Conservation (phyloP, 495 filamentous ascomycete genomes). For the Xeromyces bisporus region DNA sequence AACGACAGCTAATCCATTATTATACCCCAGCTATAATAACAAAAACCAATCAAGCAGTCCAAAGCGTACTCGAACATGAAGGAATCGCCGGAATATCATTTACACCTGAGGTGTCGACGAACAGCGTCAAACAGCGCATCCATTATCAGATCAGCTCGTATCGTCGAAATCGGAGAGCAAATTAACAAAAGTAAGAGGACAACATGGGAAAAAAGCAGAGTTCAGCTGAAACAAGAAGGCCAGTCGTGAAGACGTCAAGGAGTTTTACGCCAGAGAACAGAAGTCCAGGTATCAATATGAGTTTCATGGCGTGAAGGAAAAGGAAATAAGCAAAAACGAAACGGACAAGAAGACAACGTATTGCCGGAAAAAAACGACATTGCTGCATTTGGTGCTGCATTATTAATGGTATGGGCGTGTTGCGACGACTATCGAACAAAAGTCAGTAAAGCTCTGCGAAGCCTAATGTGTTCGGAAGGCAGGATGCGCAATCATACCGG, state of each 20-base stretch:
- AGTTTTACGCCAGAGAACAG: conserved; percentile 21
- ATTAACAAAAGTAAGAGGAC: conserved; percentile 8
- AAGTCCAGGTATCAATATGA: conserved; percentile 24
- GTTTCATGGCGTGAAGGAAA: conserved; percentile 17
- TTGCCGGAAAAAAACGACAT: conserved; percentile 17
- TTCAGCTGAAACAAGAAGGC: conserved; percentile 12
- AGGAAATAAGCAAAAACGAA: conserved; percentile 15
- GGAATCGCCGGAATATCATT: conserved; percentile 28
- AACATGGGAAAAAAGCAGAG: neutral
- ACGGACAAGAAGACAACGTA: conserved; percentile 9
- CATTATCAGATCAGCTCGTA: conserved; percentile 12
- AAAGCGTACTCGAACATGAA: conserved; percentile 19
- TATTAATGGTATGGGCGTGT: conserved; percentile 15
- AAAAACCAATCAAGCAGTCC: conserved; percentile 7
- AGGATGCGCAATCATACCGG: conserved; percentile 35
- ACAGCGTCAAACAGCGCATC: conserved; percentile 13
- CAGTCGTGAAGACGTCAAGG: conserved; percentile 24
- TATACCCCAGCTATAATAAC: conserved; percentile 11
- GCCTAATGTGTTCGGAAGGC: too few species aligned
- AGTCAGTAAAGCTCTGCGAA: conserved; percentile 10
- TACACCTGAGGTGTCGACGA: conserved; percentile 27
- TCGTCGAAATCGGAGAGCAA: conserved; percentile 13
- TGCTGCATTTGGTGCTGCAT: too few species aligned
- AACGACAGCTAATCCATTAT: conserved; percentile 21
- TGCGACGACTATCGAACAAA: conserved; percentile 12